These are phyloP conservation scores for Brassica hybrid DNA, from an alignment of 441 rosid genomes.

Conservation along the genomic window DNA sequence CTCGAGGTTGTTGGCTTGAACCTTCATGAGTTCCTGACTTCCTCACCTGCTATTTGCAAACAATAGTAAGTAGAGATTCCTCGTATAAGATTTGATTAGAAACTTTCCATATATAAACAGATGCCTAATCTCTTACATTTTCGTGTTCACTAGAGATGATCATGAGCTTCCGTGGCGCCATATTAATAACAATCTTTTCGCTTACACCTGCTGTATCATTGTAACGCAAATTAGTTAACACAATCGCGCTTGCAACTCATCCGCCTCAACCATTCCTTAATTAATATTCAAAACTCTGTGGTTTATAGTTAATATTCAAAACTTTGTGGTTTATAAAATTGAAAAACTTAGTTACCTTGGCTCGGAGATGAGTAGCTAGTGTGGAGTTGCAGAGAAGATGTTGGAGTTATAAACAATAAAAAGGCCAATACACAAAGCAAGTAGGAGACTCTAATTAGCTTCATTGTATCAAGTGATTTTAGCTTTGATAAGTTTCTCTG, in stretches of 20 bases:
- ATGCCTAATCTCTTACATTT: conserved; percentile 22
- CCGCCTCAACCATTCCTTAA: not conserved
- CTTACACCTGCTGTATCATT: conserved; percentile 18
- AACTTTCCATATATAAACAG: not conserved
- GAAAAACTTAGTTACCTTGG: conserved; percentile 27
- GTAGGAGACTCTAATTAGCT: conserved; percentile 28
- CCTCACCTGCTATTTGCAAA: conserved; percentile 26
- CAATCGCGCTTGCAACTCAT: not conserved
- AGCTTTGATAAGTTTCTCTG: conserved; percentile 3
- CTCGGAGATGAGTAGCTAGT: conserved; percentile 28
- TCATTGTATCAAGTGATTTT: conserved; percentile 27
- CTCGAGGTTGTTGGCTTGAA: conserved; percentile 35
- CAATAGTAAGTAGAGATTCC: not conserved
- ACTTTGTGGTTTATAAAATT: not conserved
- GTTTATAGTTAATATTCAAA: not conserved
- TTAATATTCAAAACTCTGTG: not conserved
- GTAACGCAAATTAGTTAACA: not conserved
- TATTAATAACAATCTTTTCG: not conserved
- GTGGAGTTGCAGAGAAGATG: conserved; percentile 34
- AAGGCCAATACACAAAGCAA: conserved; percentile 29
- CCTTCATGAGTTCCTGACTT: conserved; percentile 33
- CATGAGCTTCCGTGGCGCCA: conserved; percentile 31
- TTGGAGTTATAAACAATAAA: conserved; percentile 19
- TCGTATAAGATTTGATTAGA: conserved; percentile 4
- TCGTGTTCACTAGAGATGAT: conserved; percentile 31